Conservation (phyloP, 805 yeast genomes). For the Lachancea cidri region DNA sequence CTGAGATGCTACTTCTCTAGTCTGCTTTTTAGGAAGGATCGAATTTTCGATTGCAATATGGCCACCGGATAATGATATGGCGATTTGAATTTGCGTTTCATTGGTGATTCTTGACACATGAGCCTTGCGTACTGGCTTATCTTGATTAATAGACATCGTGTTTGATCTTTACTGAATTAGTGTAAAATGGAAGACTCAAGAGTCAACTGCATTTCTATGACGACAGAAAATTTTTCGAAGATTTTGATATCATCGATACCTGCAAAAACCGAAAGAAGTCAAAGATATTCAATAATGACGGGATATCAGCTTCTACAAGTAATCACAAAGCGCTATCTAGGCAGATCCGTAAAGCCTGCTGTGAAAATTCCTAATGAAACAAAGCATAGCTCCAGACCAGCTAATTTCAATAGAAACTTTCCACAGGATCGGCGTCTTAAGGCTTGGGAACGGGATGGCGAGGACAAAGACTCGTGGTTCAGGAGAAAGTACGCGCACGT, state of each 20-base stretch:
- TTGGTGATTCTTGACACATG: slow-evolving; percentile 62
- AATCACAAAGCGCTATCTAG: slow-evolving; percentile 1
- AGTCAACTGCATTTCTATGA: too few species aligned
- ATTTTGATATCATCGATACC: too few species aligned
- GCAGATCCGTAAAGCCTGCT: slow-evolving; percentile 8
- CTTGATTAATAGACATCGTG: background rate
- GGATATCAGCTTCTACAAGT: background rate
- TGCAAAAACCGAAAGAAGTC: too few species aligned
- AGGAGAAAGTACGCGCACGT: slow-evolving; percentile 59
- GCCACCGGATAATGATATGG: slow-evolving; percentile 83
- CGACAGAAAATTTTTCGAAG: too few species aligned
- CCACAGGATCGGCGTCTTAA: slow-evolving; percentile 39
- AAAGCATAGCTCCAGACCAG: slow-evolving; percentile 3
- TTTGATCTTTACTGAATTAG: background rate
- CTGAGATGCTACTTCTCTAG: slow-evolving; percentile 60
- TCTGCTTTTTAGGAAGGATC: slow-evolving; percentile 37
- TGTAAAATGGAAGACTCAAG: background rate
- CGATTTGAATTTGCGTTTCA: slow-evolving; percentile 89
- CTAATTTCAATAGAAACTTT: slow-evolving; percentile 40
- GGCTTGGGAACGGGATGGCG: slow-evolving; percentile 64
- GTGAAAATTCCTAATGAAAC: slow-evolving; percentile 11
- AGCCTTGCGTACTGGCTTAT: slow-evolving; percentile 29
- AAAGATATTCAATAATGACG: too few species aligned
- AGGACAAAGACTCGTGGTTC: slow-evolving; percentile 59
- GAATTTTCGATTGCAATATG: slow-evolving; percentile 57